A percentile compares a stretch with the other conserved stretches of the same genome.
These are phyloP conservation scores for Solanum hybrid DNA, from an alignment of 305 asterid genomes.

Conservation along the genomic window DNA sequence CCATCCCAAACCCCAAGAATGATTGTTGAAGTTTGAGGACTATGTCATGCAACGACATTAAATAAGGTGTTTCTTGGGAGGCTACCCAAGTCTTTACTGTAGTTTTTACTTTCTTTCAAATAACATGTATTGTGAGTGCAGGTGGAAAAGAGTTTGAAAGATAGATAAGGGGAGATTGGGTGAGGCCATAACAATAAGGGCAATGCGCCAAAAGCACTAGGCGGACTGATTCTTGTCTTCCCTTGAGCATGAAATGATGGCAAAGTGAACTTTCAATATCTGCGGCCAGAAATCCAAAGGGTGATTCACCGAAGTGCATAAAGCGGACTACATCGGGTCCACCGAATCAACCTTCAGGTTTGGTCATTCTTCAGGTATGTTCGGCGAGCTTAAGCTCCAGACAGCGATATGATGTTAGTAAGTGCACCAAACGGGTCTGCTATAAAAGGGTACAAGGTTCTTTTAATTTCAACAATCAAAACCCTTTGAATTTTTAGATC, in stretches of 20 bases:
- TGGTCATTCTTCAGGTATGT: not conserved
- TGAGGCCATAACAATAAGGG: not conserved
- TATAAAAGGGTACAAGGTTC: not conserved
- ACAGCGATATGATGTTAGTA: too few relatives aligned
- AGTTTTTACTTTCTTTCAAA: not conserved
- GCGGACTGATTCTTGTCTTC: not conserved
- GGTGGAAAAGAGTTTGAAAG: not conserved
- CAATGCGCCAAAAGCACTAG: not conserved
- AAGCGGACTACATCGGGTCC: not conserved
- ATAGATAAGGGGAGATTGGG: not conserved
- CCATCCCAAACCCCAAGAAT: not conserved
- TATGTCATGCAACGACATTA: not conserved
- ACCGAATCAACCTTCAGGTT: not conserved
- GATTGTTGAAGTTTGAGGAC: not conserved
- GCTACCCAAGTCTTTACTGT: not conserved
- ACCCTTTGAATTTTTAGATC: not conserved
- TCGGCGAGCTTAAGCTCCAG: not conserved
- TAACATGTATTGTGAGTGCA: too few relatives aligned
- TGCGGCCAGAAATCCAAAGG: not conserved
- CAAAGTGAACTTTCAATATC: not conserved
- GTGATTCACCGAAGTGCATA: too few relatives aligned
- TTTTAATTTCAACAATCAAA: not conserved
- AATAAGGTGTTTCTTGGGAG: not conserved
- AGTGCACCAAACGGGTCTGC: not conserved
- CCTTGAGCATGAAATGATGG: not conserved